A percentile compares a stretch with the other conserved stretches of the same genome.
Conservation (phyloP, 164 flowering plant species). For the Macadamia integrifolia region DNA sequence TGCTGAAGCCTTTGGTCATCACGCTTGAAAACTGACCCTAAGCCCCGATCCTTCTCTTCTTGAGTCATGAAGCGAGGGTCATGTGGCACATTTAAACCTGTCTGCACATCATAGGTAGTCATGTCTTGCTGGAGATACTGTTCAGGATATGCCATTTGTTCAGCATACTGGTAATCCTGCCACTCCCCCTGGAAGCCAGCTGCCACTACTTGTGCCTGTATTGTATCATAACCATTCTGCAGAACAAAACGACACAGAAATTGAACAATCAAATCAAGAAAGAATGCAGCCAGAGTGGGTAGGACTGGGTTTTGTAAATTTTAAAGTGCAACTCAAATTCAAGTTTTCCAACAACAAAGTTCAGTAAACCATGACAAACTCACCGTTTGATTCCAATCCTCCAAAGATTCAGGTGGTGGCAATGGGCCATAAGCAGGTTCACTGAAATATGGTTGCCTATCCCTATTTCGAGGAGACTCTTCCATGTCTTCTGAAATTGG, state of each 20-base stretch:
- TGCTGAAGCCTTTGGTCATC: conserved; percentile 95
- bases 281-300: too few relatives aligned
- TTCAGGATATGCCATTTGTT: conserved; percentile 79
- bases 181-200: conserved; percentile 77
- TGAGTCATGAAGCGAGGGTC: conserved; percentile 94
- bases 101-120: conserved; percentile 57
- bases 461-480: conserved; percentile 85
- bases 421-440: conserved; percentile 92
- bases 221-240: conserved; percentile 77
- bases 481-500: conserved; percentile 94
- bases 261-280: not conserved
- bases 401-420: conserved; percentile 59
- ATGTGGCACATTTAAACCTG: conserved; percentile 32
- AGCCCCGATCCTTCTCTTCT: conserved; percentile 95
- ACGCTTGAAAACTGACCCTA: conserved; percentile 98
- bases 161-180: conserved; percentile 87
- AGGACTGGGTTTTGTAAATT: not conserved
- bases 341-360: not conserved
- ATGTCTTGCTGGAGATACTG: conserved; percentile 68
- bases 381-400: conserved; percentile 78
- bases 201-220: conserved; percentile 64
- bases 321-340: not conserved
- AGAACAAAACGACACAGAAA: conserved; percentile 9
- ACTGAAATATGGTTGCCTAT: conserved; percentile 53
- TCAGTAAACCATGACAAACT: conserved; percentile 21